Base-by-base conservation (phyloP, 345 rosid genomes). In the Hibiscus syriacus region DNA sequence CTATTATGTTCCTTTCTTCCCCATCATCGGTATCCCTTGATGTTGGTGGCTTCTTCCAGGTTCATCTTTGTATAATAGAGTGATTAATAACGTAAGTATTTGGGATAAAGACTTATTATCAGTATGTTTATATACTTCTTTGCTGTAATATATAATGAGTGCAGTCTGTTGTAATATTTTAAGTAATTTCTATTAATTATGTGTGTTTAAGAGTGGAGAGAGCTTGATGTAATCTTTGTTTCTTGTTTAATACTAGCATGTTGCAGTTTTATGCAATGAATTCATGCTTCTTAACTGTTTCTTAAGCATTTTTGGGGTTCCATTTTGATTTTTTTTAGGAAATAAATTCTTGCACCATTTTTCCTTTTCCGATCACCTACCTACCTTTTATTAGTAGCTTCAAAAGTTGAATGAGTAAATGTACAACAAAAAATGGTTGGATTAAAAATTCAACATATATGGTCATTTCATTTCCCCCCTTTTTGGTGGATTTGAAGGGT, bases 11-110 rank as follows among this genome's bases (percentile, higher is more conserved):
- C 95, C 96, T 38, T 84, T 88, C 81, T 4, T 90, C 67, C 98
- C 98, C 61, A 90, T 92, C 66, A 85, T 92, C 10, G 97, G 98
- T 46, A 82, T 92, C 55, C 98, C 98, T 70, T 92, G 73, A 83
- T 49, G 71, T 81, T 19, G 5, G 8, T 63, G 4, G n/a, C n/a
- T n/a, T n/a, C n/a, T n/a, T n/a, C n/a, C n/a, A n/a, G 16, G n/a
- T 19, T 36, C 29, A 4, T 12, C 16, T 61, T 10, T 60, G 5
- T 43, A 54, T 63, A 26, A 45, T 25, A 54, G 57, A 54, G 32
- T 54, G n/a, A 16, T 43, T 14, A 63, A 39, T 25, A 45, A 41
- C 38, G 8, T 2, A 26, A 63, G 53, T 25, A 26, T 17, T 14
- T 26, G 19, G 23, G 67, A 41, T 53, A 63, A 41, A 63, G 50